Conservation (phyloP, 208 protist species). For the Wallacemonas sp. region DNA sequence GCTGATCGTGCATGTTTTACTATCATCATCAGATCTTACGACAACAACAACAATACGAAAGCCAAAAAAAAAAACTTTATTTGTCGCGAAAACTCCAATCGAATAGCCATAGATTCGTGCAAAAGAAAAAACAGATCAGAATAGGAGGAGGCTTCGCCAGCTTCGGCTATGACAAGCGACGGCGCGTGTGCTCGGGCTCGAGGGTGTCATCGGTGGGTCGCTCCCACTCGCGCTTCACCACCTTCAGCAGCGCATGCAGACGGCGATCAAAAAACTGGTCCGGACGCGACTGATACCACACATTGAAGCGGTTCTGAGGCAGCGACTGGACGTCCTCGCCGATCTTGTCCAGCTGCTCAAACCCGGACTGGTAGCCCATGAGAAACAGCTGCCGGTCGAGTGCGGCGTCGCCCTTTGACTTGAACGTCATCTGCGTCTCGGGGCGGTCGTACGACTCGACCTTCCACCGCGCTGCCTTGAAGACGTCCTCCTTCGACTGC, state of each 20-base stretch:
- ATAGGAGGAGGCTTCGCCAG: too few species aligned
- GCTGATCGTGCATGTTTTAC: too few species aligned
- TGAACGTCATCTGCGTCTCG: slow-evolving; percentile 65
- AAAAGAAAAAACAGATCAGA: too few species aligned
- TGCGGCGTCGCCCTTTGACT: slow-evolving; percentile 30
- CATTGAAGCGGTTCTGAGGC: slow-evolving; percentile 82
- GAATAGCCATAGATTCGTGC: too few species aligned
- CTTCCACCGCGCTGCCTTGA: slow-evolving; percentile 81
- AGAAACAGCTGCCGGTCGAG: slow-evolving; percentile 82
- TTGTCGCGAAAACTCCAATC: too few species aligned
- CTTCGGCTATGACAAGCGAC: slow-evolving; percentile 18
- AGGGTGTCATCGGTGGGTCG: slow-evolving; percentile 30
- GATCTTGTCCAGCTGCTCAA: slow-evolving; percentile 37
- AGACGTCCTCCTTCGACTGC: slow-evolving; percentile 39
- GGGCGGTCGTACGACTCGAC: slow-evolving; percentile 74
- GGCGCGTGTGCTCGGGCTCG: slow-evolving; percentile 27
- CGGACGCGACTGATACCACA: slow-evolving; percentile 74
- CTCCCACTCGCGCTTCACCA: slow-evolving; percentile 82
- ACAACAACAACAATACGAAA: too few species aligned
- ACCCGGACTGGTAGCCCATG: slow-evolving; percentile 68
- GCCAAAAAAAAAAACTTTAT: too few species aligned
- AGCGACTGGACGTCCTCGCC: slow-evolving; percentile 45
- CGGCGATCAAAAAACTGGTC: slow-evolving; percentile 61
- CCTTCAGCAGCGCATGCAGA: slow-evolving; percentile 52
- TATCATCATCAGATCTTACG: too few species aligned